Evolutionary conservation across 2,329 filamentous ascomycete genomes (phyloP).

Genomic region (Alternaria gansuensis): DNA sequence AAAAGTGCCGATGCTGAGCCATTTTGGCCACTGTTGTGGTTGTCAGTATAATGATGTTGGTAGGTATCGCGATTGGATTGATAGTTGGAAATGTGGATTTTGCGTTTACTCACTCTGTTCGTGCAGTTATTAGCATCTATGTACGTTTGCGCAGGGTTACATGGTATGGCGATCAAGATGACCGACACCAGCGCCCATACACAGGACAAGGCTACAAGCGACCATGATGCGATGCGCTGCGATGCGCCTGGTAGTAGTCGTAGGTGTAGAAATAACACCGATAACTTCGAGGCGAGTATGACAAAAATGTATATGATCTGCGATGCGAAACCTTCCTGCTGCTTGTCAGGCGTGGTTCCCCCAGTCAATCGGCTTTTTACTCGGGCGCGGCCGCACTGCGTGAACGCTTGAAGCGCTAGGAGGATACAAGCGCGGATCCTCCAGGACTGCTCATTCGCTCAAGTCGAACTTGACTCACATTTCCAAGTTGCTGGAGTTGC

Average conservation of each 20-base stretch:
- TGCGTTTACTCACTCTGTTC: constrained; percentile 31
- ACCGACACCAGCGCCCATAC: constrained; percentile 39
- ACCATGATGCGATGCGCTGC: constrained; percentile 35
- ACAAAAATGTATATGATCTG: constrained; percentile 45
- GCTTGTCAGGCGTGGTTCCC: constrained; percentile 24
- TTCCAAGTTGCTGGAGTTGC: constrained; percentile 36
- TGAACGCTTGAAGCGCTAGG: constrained; percentile 4
- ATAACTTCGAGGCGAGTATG: constrained; percentile 41
- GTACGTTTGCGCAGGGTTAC: constrained; percentile 36
- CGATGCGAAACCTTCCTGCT: constrained; percentile 42
- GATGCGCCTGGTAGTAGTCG: constrained; percentile 37
- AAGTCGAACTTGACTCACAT: constrained; percentile 29
- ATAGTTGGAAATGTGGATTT: not conserved
- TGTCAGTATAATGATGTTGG: not conserved
- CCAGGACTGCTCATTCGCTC: not conserved
- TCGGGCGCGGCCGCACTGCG: constrained; percentile 8
- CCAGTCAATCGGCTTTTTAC: not conserved
- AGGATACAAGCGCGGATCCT: constrained; percentile 17
- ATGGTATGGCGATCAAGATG: constrained; percentile 39
- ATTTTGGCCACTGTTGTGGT: constrained; percentile 39
- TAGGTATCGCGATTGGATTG: too few species aligned
- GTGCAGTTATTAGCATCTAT: constrained; percentile 26
- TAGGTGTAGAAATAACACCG: constrained; percentile 42
- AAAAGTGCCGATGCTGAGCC: constrained; percentile 40
- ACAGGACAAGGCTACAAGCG: constrained; percentile 29